phyloP scores from a whole-genome alignment of 139 green algal species.

The Chlorella sp. region DNA sequence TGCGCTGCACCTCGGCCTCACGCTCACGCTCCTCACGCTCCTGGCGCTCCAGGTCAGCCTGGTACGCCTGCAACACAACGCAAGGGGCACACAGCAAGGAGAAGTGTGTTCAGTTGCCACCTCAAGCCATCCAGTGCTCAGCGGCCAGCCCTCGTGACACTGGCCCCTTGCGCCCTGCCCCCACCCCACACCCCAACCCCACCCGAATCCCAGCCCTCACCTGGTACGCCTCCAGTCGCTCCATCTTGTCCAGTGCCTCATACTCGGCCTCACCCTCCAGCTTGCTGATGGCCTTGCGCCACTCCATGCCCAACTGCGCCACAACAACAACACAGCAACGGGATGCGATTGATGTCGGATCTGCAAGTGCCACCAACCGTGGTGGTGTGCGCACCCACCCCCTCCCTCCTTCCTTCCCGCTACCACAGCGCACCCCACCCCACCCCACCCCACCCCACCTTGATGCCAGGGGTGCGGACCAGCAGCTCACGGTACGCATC shows the following conservation, averaged over 20 bases:
- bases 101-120: too few relatives aligned
- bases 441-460: constrained; percentile 16
- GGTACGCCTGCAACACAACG: constrained; percentile 47
- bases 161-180: too few relatives aligned
- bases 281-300: constrained; percentile 54
- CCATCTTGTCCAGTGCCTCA: constrained; percentile 62
- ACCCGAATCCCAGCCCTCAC: too few relatives aligned
- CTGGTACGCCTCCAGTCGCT: constrained; percentile 72
- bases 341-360: background rate
- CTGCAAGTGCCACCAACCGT: too few relatives aligned
- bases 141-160: too few relatives aligned
- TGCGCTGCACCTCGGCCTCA: constrained; percentile 49
- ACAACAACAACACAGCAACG: background rate
- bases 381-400: too few relatives aligned
- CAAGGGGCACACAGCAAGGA: too few relatives aligned
- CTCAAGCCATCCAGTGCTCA: too few relatives aligned
- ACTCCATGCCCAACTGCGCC: constrained; percentile 39
- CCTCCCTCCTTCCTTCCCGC: too few relatives aligned
- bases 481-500: constrained; percentile 48
- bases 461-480: constrained; percentile 21
- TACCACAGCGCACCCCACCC: background rate
- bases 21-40: constrained; percentile 59
- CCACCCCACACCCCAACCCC: too few relatives aligned
- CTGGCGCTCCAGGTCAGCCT: constrained; percentile 60
- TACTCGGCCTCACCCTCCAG: constrained; percentile 63